Evolutionary conservation across 192 early-diverging fungal species (phyloP).

Genomic region (Geranomyces variabilis): DNA sequence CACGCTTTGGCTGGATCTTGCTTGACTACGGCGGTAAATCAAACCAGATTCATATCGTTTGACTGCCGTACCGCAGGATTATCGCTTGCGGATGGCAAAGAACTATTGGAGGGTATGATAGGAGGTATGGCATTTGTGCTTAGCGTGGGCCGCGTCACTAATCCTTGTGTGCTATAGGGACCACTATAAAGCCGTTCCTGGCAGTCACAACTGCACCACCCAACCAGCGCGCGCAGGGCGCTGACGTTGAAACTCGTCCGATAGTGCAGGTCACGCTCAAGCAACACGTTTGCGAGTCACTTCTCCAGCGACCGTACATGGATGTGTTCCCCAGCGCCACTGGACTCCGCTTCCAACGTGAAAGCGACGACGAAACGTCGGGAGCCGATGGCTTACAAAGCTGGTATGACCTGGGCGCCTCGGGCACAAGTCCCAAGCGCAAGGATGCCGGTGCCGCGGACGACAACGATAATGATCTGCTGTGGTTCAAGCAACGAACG

Average conservation of each 20-base stretch:
- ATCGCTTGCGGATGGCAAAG: neutral
- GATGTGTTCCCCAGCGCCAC: slow-evolving; percentile 3
- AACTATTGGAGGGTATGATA: neutral
- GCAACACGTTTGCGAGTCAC: slow-evolving; percentile 9
- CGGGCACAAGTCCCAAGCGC: slow-evolving; percentile 2
- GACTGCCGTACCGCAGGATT: neutral
- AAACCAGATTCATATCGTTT: neutral
- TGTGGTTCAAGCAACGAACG: slow-evolving; percentile 58
- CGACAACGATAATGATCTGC: slow-evolving; percentile 34
- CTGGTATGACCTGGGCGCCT: slow-evolving; percentile 40
- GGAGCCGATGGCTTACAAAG: slow-evolving; percentile 36
- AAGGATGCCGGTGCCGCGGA: neutral
- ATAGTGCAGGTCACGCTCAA: slow-evolving; percentile 21
- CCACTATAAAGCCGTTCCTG: neutral
- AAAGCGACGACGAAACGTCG: slow-evolving; percentile 57
- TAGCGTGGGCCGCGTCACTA: no score
- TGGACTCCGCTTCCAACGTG: slow-evolving; percentile 35
- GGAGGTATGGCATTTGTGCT: neutral
- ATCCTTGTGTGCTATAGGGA: no score
- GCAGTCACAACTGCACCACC: neutral
- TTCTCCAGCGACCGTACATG: slow-evolving; percentile 12
- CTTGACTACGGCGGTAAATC: neutral
- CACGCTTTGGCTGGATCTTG: neutral
- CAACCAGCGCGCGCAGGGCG: neutral
- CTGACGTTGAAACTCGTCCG: neutral